A percentile compares a stretch with the other conserved stretches of the same genome.
Evolutionary conservation across 441 rosid species (phyloP).

Genomic region (Euphorbia corollata): DNA sequence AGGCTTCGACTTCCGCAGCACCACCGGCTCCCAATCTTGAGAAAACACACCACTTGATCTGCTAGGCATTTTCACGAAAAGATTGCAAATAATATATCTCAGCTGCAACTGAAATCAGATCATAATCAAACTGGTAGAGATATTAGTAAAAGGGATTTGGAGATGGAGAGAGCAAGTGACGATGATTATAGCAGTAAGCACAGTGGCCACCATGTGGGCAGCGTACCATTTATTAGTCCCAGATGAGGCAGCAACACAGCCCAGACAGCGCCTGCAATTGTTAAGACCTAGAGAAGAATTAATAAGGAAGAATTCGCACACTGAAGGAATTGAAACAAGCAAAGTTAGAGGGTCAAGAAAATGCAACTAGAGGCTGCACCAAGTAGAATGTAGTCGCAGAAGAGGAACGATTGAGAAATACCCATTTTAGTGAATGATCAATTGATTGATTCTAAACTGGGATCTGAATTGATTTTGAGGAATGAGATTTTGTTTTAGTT

Average conservation of each 20-base stretch:
- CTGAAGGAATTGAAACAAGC: conserved; percentile 73
- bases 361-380: conserved; percentile 88
- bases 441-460: no score
- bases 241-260: conserved; percentile 57
- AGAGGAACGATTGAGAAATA: conserved; percentile 61
- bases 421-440: no score
- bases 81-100: no score
- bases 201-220: no score
- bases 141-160: no score
- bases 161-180: no score
- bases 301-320: conserved; percentile 57
- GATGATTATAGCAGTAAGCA: no score
- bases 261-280: conserved; percentile 60
- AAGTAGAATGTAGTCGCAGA: conserved; percentile 76
- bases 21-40: conserved; percentile 85
- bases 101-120: no score
- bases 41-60: conserved; percentile 50
- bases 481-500: no score
- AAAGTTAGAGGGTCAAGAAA: conserved; percentile 79
- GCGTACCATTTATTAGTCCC: conserved; percentile 15
- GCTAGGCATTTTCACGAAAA: conserved; percentile 46
- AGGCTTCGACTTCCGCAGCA: conserved; percentile 55
- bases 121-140: no score
- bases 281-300: conserved; percentile 59
- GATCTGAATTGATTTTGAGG: no score